Evolutionary conservation across 805 yeast genomes (phyloP).

Genomic region (Grigorovia jiainica): DNA sequence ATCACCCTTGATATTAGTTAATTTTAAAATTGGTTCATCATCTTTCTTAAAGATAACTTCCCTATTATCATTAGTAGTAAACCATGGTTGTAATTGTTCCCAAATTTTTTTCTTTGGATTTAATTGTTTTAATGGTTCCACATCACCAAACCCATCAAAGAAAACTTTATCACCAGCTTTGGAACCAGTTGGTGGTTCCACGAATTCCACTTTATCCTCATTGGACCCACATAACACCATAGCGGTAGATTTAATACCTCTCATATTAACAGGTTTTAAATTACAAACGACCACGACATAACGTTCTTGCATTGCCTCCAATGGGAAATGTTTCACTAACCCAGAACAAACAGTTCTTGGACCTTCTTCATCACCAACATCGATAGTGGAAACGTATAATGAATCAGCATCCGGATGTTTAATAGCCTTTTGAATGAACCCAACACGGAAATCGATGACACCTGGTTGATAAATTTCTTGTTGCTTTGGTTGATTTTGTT

Average conservation of each 20-base stretch:
- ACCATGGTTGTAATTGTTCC: conserved; percentile 90
- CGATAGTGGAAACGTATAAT: conserved; percentile 90
- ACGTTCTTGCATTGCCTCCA: conserved; percentile 95
- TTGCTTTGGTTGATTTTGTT: conserved; percentile 26
- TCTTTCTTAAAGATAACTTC: conserved; percentile 68
- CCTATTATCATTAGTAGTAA: conserved; percentile 66
- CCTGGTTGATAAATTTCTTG: conserved; percentile 70
- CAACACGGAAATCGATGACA: conserved; percentile 86
- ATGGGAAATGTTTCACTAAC: conserved; percentile 74
- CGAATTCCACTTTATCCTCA: conserved; percentile 71
- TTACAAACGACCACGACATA: conserved; percentile 87
- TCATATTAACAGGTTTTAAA: conserved; percentile 95
- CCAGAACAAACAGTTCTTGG: conserved; percentile 99
- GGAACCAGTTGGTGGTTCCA: conserved; percentile 87
- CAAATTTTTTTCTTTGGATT: conserved; percentile 98
- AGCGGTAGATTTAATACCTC: conserved; percentile 91
- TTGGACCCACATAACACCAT: conserved; percentile 95
- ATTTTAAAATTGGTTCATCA: conserved; percentile 44
- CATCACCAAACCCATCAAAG: conserved; percentile 78
- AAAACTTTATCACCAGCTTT: conserved; percentile 94
- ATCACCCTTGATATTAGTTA: conserved; percentile 75
- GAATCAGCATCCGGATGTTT: conserved; percentile 98
- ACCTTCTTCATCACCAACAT: conserved; percentile 92
- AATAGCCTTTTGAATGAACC: conserved; percentile 91
- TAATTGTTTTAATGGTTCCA: conserved; percentile 81